Evolutionary conservation across 495 filamentous ascomycete genomes (phyloP), one percentile per base, ranked within the genome.

Genomic region (Aspergillus asperescens): DNA sequence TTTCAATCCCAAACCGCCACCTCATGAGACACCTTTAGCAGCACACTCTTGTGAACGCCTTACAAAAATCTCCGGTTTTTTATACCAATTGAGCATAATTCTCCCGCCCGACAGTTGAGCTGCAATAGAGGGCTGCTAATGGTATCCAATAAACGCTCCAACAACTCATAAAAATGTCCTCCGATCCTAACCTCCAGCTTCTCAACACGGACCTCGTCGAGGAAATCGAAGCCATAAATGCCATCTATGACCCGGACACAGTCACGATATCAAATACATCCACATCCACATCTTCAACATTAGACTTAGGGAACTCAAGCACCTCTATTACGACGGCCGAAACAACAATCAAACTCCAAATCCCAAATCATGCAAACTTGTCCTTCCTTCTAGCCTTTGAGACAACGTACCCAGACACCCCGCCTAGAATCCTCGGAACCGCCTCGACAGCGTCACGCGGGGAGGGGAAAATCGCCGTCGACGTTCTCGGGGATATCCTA

Each of bases 181-280:
- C 38, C 28, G 39, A 38, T n/a, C 29, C 59, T 66, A 34, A 61
- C 66, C 18, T 19, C 53, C 34, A 25, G 2, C 47, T 70, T 7
- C 41, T 51, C 73, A 90, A 75, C 28, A 55, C 56, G 44, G 88
- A 92, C 28, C 82, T 96, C 19, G 64, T 62, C 32, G 88, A 96
- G 70, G 93, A 98, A 70, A 73, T 92, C 13, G 85, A 86, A 61
- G 89, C 88, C 43, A 88, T 98, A 55, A 95, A 93, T 66, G 88
- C 92, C 18, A 98, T 98, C 57, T 98, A 94, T 70, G 87, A 84
- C 19, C 77, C 81, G 13, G 69, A 75, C 34, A 87, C 86, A 5
- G 70, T 96, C 19, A 58, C 65, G 6, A 46, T 74, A 18, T 66
- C 56, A 57, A 68, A 65, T 13, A 13, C 78, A 18, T 35, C 58